Evolutionary conservation across 129 eudicot species (phyloP), one percentile per base, ranked within the genome.

Genomic region (Scalesia atractyloides): DNA sequence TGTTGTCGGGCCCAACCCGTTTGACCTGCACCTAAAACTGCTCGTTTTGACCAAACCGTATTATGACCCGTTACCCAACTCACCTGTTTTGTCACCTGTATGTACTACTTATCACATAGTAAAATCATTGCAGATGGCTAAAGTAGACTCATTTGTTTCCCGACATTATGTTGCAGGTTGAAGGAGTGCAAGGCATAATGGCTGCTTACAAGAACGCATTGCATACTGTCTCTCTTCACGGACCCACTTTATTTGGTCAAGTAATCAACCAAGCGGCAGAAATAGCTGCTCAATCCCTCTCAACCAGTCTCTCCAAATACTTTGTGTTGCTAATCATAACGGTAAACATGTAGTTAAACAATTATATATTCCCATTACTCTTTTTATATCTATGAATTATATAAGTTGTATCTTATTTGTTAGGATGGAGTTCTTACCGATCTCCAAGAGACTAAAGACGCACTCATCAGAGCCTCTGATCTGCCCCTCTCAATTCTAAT

Each of bases 351-450:
- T 30, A 39, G 5, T 36, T n/a, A 44, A 73, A 6, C 41, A 56
- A 37, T 58, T 66, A 3, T 46, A 19, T 7, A n/a, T 17, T 36
- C 7, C 2, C 68, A 15, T 68, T 49, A 20, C 19, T 74, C 43
- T 34, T 13, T 52, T 56, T 9, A 5, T 43, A 1, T 70, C 5
- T 12, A 37, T 44, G 5, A 12, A 15, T 47, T 57, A 17, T 4
- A 49, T 41, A 52, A 15, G 13, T 8, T 72, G 47, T 52, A 48
- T 20, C 49, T 50, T 59, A 7, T 9, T 61, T 63, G 13, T 76
- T 78, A 93, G 98, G 98, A 93, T 81, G 98, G 98, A 62, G 96
- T 87, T 30, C 82, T 93, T 41, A 83, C 98, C 11, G 95, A 93
- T 86, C 73, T 93, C 22, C 92, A 87, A 81, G 98, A 87, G 81